Conservation (phyloP, 305 asterid species). For the Petunia hybrid region DNA sequence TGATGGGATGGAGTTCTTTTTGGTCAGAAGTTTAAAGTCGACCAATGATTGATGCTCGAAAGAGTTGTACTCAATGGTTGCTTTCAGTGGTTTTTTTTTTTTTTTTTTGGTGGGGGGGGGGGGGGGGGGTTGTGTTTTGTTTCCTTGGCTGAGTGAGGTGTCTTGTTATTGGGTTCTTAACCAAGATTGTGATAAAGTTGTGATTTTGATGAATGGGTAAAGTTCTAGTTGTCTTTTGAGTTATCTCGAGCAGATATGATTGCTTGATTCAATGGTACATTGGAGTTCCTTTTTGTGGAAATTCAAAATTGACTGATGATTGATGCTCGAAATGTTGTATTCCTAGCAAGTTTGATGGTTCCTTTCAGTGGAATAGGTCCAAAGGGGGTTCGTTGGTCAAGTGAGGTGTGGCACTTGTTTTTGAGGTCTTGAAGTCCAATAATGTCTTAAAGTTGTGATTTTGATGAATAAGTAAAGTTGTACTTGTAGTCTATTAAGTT, state of each 20-base stretch:
- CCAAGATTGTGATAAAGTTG: no score
- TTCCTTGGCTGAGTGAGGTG: no score
- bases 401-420: neutral
- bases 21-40: neutral
- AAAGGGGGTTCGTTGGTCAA: neutral
- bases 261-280: no score
- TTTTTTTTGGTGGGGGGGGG: neutral
- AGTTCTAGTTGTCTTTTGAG: no score
- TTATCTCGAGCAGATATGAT: no score
- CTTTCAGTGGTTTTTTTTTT: no score
- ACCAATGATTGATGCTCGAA: no score
- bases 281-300: neutral
- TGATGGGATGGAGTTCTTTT: neutral
- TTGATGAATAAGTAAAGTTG: neutral
- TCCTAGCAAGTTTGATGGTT: neutral
- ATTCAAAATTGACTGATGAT: neutral
- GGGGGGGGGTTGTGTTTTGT: no score
- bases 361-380: neutral
- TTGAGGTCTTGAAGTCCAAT: neutral
- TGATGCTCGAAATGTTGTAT: neutral
- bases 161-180: no score
- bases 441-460: conserved; percentile 27
- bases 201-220: no score
- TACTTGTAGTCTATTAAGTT: neutral
- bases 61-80: no score